Base-by-base conservation (phyloP, 208 protist genomes). In the Endotrypanum monterogeii region DNA sequence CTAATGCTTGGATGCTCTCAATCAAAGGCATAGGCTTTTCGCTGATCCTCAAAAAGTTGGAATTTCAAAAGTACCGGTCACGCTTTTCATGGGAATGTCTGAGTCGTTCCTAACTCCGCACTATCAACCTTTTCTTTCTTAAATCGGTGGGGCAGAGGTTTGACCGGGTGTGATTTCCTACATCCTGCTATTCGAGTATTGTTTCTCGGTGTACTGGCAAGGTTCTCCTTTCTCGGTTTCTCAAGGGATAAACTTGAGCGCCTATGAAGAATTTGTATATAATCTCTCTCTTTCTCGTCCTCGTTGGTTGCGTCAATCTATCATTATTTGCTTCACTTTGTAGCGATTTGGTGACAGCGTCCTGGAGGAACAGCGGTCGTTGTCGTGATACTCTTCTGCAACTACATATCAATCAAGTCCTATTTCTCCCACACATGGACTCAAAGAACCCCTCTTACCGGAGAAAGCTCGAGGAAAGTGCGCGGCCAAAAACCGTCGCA, bases 381-480 rank as follows among this genome's bases (percentile, higher is more conserved):
- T n/a, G 18, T 54, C 44, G 16, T 11, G 25, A 37, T 54, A 68
- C 16, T 68, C 23, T 25, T 65, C 9, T 65, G 16, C 12, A 3
- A 28, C 44, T 30, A 39, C 20, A 65, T 44, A 3, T 11, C 18
- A 7, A 54, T 54, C 37, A 28, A 52, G 25, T 35, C n/a, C 18
- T n/a, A 25, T 35, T n/a, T 54, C 25, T 57, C 54, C 30, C 32
- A 46, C 7, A 67, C n/a, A 68, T 75, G 71, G n/a, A 75, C 20
- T 39, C 28, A 5, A 50, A 75, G n/a, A 44, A 60, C 48, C 32
- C 57, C 16, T 58, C 71, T 51, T 89, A 89, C 50, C 67, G 75
- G 12, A 76, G 82, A n/a, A 84, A 83, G 62, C 78, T 93, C 25
- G 82, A 90, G 65, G 76, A 83, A 28, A 90, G 82, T 67, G 78